Percentiles rank a stretch among this genome's conserved stretches.
Evolutionary conservation across 2,329 filamentous ascomycete species (phyloP).

Genomic region (Venturia asperata): DNA sequence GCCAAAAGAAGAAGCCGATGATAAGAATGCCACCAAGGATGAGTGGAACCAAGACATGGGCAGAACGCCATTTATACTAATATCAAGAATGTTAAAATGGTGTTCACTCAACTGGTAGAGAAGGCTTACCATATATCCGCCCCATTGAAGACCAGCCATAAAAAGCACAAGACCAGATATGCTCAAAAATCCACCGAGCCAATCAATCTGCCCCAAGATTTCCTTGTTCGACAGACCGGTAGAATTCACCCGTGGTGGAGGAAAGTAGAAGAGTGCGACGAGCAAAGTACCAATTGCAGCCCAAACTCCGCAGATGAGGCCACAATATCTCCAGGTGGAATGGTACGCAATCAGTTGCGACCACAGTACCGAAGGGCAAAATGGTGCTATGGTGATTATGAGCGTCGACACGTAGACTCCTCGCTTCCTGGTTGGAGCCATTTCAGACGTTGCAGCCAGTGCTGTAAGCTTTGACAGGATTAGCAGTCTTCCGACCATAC

Average conservation of each 20-base stretch:
- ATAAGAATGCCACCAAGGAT: constrained; percentile 20
- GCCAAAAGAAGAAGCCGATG: constrained; percentile 19
- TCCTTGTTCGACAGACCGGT: constrained; percentile 34
- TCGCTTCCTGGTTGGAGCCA: constrained; percentile 55
- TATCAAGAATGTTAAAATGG: background rate
- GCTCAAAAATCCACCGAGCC: constrained; percentile 44
- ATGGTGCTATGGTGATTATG: constrained; percentile 53
- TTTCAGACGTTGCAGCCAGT: constrained; percentile 57
- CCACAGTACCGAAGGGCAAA: constrained; percentile 52
- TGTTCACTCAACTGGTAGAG: background rate
- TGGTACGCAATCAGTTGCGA: constrained; percentile 45
- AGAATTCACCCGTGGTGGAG: constrained; percentile 42
- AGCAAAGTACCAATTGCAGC: constrained; percentile 41
- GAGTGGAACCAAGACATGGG: constrained; percentile 21
- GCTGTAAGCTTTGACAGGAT: constrained; percentile 44
- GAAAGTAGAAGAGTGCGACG: constrained; percentile 46
- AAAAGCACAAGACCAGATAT: constrained; percentile 46
- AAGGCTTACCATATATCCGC: constrained; percentile 26
- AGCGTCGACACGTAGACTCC: constrained; percentile 52
- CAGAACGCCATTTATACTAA: constrained; percentile 18
- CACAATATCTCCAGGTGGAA: constrained; percentile 44
- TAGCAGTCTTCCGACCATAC: background rate
- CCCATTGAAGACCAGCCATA: constrained; percentile 42
- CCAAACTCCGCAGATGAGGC: constrained; percentile 44
- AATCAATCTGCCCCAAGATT: constrained; percentile 44